phyloP scores from a whole-genome alignment of 1,284 basidiomycete genomes.

The Mycena sp. region DNA sequence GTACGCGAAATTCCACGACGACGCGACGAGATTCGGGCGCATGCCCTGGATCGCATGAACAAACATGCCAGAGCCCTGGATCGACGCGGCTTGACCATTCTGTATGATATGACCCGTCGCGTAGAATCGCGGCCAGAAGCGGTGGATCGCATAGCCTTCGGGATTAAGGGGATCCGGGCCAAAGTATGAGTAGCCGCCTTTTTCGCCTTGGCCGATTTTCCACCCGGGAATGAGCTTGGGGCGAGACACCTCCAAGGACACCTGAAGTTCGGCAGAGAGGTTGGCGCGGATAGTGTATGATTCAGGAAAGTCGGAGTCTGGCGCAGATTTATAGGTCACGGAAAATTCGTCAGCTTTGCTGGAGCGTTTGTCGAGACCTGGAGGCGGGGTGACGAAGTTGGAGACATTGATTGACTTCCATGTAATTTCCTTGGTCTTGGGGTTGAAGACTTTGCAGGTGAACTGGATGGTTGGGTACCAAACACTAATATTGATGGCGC shows the following conservation, averaged over 20 bases:
- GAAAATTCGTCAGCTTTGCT: conserved; percentile 93
- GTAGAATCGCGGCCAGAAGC: conserved; percentile 86
- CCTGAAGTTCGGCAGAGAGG: conserved; percentile 82
- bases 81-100: conserved; percentile 73
- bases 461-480: conserved; percentile 98
- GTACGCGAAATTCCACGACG: conserved; percentile 95
- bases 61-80: conserved; percentile 89
- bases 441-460: conserved; percentile 91
- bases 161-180: conserved; percentile 78
- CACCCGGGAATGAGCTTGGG: conserved; percentile 83
- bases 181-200: conserved; percentile 93
- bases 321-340: conserved; percentile 74
- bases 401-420: conserved; percentile 94
- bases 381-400: conserved; percentile 83
- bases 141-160: conserved; percentile 92
- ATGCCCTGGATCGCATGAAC: conserved; percentile 99
- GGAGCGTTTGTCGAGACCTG: conserved; percentile 85
- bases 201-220: conserved; percentile 90
- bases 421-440: conserved; percentile 75
- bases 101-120: conserved; percentile 79
- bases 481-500: conserved; percentile 55
- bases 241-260: conserved; percentile 80
- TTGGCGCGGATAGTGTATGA: conserved; percentile 86
- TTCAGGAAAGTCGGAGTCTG: conserved; percentile 76
- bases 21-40: conserved; percentile 94